Evolutionary conservation across 2,329 filamentous ascomycete genomes (phyloP).

Genomic region (Ampelomyces quisqualis): DNA sequence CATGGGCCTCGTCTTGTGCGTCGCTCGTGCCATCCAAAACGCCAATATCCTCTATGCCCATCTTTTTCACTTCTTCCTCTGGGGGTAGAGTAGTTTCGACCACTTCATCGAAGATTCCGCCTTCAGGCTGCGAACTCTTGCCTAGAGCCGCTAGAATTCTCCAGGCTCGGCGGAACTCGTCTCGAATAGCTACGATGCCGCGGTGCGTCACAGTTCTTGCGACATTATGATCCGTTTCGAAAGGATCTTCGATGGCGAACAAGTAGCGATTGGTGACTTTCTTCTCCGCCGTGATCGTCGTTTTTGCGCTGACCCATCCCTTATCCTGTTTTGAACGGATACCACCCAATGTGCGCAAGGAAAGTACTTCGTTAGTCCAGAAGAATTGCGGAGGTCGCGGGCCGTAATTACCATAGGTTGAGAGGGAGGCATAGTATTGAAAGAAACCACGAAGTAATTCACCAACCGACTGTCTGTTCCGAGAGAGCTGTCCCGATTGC

Average conservation of each 20-base stretch:
- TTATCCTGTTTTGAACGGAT: slow-evolving; percentile 73
- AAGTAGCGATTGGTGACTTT: slow-evolving; percentile 79
- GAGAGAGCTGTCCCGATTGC: slow-evolving; percentile 59
- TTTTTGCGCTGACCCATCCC: slow-evolving; percentile 83
- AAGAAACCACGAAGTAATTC: slow-evolving; percentile 80
- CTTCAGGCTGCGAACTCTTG: slow-evolving; percentile 28
- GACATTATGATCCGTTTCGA: slow-evolving; percentile 85
- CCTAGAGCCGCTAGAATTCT: slow-evolving; percentile 53
- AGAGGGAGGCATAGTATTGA: slow-evolving; percentile 73
- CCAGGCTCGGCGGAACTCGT: slow-evolving; percentile 82
- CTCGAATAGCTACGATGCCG: slow-evolving; percentile 77
- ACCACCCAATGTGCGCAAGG: slow-evolving; percentile 70
- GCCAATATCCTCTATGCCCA: background rate
- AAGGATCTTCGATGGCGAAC: slow-evolving; percentile 89
- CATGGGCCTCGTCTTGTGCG: too few relatives aligned
- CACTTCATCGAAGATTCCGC: slow-evolving; percentile 40
- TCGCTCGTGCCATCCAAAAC: background rate
- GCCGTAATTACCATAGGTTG: slow-evolving; percentile 18
- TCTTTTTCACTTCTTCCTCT: background rate
- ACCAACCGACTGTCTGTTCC: slow-evolving; percentile 70
- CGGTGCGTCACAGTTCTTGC: slow-evolving; percentile 81
- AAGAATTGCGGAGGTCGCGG: slow-evolving; percentile 62
- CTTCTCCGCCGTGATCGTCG: slow-evolving; percentile 61
- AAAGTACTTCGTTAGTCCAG: slow-evolving; percentile 79
- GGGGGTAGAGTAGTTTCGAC: slow-evolving; percentile 18